Percentiles rank a stretch among this genome's conserved stretches.
phyloP scores from a whole-genome alignment of 78 protist species.

The Anaeramoeba flamelloides region DNA sequence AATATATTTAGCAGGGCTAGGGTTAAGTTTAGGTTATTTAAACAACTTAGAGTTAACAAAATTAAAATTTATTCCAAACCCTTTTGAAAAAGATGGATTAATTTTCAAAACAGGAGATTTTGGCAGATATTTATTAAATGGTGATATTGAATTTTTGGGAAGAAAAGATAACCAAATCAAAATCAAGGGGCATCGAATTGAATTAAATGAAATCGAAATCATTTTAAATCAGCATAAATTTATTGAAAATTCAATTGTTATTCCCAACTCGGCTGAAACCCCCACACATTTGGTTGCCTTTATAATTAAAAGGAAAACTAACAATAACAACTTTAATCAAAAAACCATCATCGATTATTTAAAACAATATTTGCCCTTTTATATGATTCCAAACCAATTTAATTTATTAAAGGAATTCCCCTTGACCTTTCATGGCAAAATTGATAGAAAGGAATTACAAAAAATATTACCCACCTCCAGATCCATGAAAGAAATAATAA shows the following conservation, averaged over 20 bases:
- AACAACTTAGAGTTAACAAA: neutral
- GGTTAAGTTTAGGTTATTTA: neutral
- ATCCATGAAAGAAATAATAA: too few relatives aligned
- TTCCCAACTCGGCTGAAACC: too few relatives aligned
- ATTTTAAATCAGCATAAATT: neutral
- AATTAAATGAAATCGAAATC: conserved; percentile 22
- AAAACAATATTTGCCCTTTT: too few relatives aligned
- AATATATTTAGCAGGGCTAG: neutral
- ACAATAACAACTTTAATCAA: too few relatives aligned
- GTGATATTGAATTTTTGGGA: conserved; percentile 17
- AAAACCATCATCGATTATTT: too few relatives aligned
- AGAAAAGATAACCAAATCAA: conserved; percentile 28
- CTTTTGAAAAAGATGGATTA: neutral
- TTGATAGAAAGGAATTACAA: too few relatives aligned
- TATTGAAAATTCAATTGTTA: neutral
- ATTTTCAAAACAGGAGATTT: conserved; percentile 33
- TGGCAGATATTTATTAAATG: conserved; percentile 11
- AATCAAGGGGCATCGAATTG: conserved; percentile 24
- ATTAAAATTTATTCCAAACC: conserved; percentile 5
- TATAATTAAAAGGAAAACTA: too few relatives aligned
- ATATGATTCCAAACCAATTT: too few relatives aligned
- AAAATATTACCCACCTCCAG: too few relatives aligned
- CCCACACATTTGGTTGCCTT: too few relatives aligned
- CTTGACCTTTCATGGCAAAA: too few relatives aligned
- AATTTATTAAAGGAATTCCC: too few relatives aligned